These are phyloP conservation scores for Irpex lacteus DNA, from an alignment of 1,284 basidiomycete species.

Conservation along the genomic window DNA sequence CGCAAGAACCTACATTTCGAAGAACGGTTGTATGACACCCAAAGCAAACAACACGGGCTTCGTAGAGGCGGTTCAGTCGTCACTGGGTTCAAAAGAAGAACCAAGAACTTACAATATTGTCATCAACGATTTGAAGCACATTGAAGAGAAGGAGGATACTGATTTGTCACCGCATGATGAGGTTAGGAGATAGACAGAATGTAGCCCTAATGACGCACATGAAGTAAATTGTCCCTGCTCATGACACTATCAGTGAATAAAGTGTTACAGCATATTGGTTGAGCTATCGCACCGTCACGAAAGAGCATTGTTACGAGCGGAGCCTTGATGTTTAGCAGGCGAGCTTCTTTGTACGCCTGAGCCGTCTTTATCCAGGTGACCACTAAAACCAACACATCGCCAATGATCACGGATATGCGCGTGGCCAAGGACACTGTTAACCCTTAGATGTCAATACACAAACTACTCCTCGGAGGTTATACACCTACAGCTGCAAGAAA, in stretches of 20 bases:
- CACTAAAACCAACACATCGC: not conserved
- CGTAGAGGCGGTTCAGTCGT: not conserved
- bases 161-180: too few species aligned
- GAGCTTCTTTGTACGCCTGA: not conserved
- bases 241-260: not conserved
- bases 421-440: not conserved
- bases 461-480: too few species aligned
- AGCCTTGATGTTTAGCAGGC: not conserved
- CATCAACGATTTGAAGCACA: not conserved
- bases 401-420: not conserved
- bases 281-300: not conserved
- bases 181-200: too few species aligned
- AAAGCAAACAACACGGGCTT: not conserved
- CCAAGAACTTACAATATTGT: not conserved
- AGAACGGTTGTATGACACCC: not conserved
- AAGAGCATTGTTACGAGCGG: not conserved
- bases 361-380: not conserved
- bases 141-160: not conserved
- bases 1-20: not conserved
- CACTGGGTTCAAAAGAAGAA: not conserved
- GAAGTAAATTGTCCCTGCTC: not conserved
- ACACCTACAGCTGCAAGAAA: too few species aligned
- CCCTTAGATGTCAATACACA: not conserved
- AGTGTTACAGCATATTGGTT: not conserved
- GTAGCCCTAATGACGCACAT: not conserved